These are phyloP conservation scores for Annulohypoxylon stygium DNA, from an alignment of 495 filamentous ascomycete species.

Conservation along the genomic window DNA sequence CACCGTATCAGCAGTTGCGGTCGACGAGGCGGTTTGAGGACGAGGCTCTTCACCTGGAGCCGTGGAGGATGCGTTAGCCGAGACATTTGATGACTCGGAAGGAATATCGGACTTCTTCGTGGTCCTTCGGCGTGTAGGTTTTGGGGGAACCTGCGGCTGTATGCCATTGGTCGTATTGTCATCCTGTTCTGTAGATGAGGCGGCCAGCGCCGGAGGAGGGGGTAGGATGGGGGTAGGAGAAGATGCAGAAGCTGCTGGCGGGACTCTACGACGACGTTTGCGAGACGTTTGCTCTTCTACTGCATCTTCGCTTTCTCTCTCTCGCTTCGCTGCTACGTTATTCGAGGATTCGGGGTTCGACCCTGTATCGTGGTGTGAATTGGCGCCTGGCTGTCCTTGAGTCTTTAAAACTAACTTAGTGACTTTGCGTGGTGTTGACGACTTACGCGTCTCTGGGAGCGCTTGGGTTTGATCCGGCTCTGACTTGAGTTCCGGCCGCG, in stretches of 20 bases:
- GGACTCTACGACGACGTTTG: conserved; percentile 38
- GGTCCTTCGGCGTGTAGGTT: conserved; percentile 32
- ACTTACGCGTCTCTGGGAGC: conserved; percentile 9
- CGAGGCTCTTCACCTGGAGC: conserved; percentile 44
- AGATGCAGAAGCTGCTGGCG: neutral
- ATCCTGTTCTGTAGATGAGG: conserved; percentile 13
- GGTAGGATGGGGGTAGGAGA: neutral
- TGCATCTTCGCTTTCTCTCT: conserved; percentile 27
- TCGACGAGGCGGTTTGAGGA: conserved; percentile 49
- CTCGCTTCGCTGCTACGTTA: conserved; percentile 42
- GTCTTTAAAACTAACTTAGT: conserved; percentile 3
- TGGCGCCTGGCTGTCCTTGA: neutral
- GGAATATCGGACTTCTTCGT: conserved; percentile 35
- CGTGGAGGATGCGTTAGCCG: conserved; percentile 17
- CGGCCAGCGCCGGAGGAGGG: neutral
- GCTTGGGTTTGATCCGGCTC: neutral
- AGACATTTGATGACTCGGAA: conserved; percentile 31
- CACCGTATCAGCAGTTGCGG: conserved; percentile 47
- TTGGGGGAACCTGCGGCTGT: conserved; percentile 19
- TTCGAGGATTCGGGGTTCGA: conserved; percentile 1
- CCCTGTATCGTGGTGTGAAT: neutral
- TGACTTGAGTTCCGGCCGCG: neutral
- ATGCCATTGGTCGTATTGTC: conserved; percentile 12
- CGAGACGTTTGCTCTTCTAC: conserved; percentile 25
- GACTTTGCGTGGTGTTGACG: neutral